Conservation (phyloP, 2,329 filamentous ascomycete species). For the Botrytis cinerea region DNA sequence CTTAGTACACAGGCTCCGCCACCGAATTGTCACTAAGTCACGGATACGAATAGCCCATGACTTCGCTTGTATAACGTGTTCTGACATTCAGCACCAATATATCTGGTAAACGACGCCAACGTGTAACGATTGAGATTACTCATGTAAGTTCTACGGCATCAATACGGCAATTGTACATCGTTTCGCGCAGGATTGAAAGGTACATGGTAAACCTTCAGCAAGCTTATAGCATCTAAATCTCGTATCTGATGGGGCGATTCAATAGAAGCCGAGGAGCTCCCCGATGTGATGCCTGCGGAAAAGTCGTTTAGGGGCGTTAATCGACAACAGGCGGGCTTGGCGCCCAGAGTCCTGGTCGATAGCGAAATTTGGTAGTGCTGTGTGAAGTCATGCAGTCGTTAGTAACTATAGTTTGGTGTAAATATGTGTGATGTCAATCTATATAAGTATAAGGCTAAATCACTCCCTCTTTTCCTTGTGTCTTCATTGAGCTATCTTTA, state of each 20-base stretch:
- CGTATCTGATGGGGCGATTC: background rate
- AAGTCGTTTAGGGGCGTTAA: background rate
- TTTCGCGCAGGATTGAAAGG: background rate
- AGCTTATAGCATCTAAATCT: background rate
- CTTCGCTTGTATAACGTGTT: background rate
- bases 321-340: background rate
- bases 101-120: background rate
- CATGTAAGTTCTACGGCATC: background rate
- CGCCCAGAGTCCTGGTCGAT: background rate
- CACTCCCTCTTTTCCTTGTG: background rate
- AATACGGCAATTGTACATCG: background rate
- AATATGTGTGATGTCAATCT: background rate
- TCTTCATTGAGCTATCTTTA: too few species aligned
- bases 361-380: background rate
- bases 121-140: background rate
- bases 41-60: conserved; percentile 12
- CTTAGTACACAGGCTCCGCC: background rate
- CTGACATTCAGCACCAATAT: background rate
- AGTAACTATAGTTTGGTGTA: background rate
- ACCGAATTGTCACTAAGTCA: background rate
- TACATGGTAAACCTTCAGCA: background rate
- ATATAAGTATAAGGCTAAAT: background rate
- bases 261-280: background rate
- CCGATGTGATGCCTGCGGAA: background rate
- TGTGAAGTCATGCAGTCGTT: background rate